Evolutionary conservation across 176 grass and related monocot genomes (phyloP).

Genomic region (Musa acuminata): DNA sequence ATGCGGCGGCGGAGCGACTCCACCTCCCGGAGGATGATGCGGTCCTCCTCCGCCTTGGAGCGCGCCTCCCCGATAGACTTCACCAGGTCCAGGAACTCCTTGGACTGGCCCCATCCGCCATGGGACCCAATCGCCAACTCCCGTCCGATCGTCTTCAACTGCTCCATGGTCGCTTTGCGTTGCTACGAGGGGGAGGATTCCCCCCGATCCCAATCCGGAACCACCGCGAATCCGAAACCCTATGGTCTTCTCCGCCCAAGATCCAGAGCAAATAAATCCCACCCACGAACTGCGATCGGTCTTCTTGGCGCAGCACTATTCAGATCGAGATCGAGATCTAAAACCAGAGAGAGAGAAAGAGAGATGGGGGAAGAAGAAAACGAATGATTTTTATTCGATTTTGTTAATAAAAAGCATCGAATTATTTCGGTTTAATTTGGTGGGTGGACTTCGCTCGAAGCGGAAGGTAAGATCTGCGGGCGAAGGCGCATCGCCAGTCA

Average conservation of each 20-base stretch:
- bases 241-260: background rate
- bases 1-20: slow-evolving; percentile 81
- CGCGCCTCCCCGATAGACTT: slow-evolving; percentile 97
- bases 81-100: slow-evolving; percentile 99
- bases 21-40: slow-evolving; percentile 84
- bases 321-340: background rate
- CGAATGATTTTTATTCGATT: background rate
- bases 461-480: too few relatives aligned
- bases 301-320: background rate
- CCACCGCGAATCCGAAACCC: background rate
- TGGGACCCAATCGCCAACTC: slow-evolving; percentile 98
- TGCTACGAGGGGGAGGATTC: background rate
- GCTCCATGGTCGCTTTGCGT: slow-evolving; percentile 38
- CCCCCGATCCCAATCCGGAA: background rate
- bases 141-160: slow-evolving; percentile 91
- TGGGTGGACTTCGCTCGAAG: too few relatives aligned
- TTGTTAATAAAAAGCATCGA: too few relatives aligned
- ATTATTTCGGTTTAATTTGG: too few relatives aligned
- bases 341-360: background rate
- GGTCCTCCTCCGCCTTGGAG: slow-evolving; percentile 99
- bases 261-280: background rate
- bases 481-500: too few relatives aligned
- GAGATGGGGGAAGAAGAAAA: background rate
- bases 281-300: background rate
- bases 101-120: slow-evolving; percentile 78